Percentiles rank a stretch among this genome's conserved stretches.
These are phyloP conservation scores for Venturia oleaginea DNA, from an alignment of 2,329 filamentous ascomycete species.

Conservation along the genomic window DNA sequence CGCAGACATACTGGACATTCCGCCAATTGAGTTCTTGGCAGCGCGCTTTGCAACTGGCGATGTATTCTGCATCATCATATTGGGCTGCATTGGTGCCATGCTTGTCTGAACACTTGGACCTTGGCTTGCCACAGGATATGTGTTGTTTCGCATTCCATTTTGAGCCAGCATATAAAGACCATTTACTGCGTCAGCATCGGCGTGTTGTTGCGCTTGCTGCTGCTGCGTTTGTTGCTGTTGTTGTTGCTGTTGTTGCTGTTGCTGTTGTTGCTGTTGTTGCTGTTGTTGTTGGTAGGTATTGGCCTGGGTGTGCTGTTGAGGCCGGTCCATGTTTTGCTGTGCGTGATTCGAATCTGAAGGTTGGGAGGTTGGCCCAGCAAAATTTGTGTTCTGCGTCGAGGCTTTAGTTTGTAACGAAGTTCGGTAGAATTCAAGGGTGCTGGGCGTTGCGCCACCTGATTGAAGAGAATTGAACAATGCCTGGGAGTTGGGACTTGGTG, in stretches of 20 bases:
- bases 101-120: slow-evolving; percentile 28
- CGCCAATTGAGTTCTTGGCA: slow-evolving; percentile 35
- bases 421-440: slow-evolving; percentile 87
- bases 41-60: slow-evolving; percentile 42
- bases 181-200: slow-evolving; percentile 83
- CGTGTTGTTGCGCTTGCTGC: slow-evolving; percentile 65
- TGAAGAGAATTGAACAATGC: slow-evolving; percentile 71
- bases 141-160: slow-evolving; percentile 45
- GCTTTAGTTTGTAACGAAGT: slow-evolving; percentile 77
- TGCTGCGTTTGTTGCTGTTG: slow-evolving; percentile 39
- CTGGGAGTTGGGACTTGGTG: slow-evolving; percentile 77
- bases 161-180: slow-evolving; percentile 85
- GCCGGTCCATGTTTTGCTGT: slow-evolving; percentile 44
- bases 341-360: slow-evolving; percentile 32
- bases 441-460: slow-evolving; percentile 76
- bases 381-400: slow-evolving; percentile 35
- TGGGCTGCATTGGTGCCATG: slow-evolving; percentile 38
- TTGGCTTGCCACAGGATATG: slow-evolving; percentile 39
- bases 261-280: slow-evolving; percentile 33
- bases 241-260: slow-evolving; percentile 39
- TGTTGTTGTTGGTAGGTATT: slow-evolving; percentile 70
- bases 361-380: slow-evolving; percentile 33
- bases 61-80: slow-evolving; percentile 35
- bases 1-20: neutral
- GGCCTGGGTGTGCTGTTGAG: slow-evolving; percentile 38